A percentile compares a stretch with the other conserved stretches of the same genome.
Evolutionary conservation across 1,284 basidiomycete species (phyloP).

Genomic region (Melampsora larici-populina): DNA sequence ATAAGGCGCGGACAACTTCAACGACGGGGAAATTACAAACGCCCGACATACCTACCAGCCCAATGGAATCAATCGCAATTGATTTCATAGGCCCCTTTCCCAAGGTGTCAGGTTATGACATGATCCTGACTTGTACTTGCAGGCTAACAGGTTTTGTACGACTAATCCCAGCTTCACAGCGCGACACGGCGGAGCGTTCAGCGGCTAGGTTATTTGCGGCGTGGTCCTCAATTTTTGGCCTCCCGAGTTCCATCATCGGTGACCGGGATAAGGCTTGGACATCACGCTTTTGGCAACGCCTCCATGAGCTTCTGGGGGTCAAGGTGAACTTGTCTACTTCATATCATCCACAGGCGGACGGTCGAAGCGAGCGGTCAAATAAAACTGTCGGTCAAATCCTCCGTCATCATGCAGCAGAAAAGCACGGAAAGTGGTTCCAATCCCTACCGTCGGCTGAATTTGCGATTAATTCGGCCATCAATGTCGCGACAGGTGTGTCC

Average conservation of each 20-base stretch:
- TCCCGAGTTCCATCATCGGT: slow-evolving; percentile 57
- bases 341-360: slow-evolving; percentile 50
- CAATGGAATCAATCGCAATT: background rate
- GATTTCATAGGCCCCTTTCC: background rate
- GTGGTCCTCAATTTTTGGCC: no score
- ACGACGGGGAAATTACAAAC: slow-evolving; percentile 5
- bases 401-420: no score
- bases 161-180: slow-evolving; percentile 30
- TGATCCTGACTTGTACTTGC: slow-evolving; percentile 6
- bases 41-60: background rate
- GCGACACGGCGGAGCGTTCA: no score
- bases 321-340: slow-evolving; percentile 44
- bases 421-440: no score
- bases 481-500: no score
- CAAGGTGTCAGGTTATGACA: background rate
- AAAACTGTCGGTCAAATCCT: slow-evolving; percentile 53
- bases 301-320: slow-evolving; percentile 46
- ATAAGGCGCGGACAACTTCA: background rate
- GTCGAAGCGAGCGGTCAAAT: slow-evolving; percentile 51
- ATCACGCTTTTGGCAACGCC: slow-evolving; percentile 55
- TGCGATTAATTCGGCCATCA: no score
- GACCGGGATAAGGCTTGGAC: slow-evolving; percentile 58
- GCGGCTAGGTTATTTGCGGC: no score
- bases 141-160: background rate
- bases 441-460: no score